Percentiles rank a stretch among this genome's conserved stretches.
These are phyloP conservation scores for Allomyces macrogynus DNA, from an alignment of 192 early-diverging fungal genomes.

Conservation along the genomic window DNA sequence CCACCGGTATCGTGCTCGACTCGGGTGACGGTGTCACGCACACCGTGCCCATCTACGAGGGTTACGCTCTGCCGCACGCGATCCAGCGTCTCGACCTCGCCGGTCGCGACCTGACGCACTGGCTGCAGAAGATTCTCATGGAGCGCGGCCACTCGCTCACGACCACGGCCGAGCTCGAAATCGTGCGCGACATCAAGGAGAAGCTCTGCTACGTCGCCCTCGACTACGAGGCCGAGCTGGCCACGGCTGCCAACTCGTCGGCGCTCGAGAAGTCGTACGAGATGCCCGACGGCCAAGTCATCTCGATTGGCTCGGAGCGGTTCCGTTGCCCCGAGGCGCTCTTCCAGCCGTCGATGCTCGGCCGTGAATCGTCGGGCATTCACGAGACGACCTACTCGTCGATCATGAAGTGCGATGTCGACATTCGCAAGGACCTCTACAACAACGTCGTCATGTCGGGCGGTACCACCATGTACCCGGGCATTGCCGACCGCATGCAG, in stretches of 20 bases:
- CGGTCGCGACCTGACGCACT: slow-evolving; percentile 17
- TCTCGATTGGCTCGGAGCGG: slow-evolving; percentile 37
- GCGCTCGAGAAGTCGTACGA: slow-evolving; percentile 25
- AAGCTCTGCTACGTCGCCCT: slow-evolving; percentile 37
- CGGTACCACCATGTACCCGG: slow-evolving; percentile 32
- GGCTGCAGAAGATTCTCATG: slow-evolving; percentile 29
- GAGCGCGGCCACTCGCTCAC: slow-evolving; percentile 38
- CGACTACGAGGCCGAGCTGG: slow-evolving; percentile 23
- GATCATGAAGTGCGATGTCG: slow-evolving; percentile 26
- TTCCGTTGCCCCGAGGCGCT: slow-evolving; percentile 37
- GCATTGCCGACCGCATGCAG: slow-evolving; percentile 28
- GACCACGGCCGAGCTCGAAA: slow-evolving; percentile 34
- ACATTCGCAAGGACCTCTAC: slow-evolving; percentile 23
- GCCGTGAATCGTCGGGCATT: slow-evolving; percentile 20
- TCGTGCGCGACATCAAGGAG: slow-evolving; percentile 44
- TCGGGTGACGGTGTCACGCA: slow-evolving; percentile 44
- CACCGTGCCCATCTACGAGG: slow-evolving; percentile 42
- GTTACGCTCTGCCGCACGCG: slow-evolving; percentile 25
- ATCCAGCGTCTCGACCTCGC: slow-evolving; percentile 31
- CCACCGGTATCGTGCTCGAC: slow-evolving; percentile 38
- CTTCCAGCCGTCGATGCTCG: slow-evolving; percentile 36
- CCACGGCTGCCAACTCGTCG: slow-evolving; percentile 18
- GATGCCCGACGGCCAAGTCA: slow-evolving; percentile 29
- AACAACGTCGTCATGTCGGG: slow-evolving; percentile 24
- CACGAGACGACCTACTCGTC: slow-evolving; percentile 22